These are phyloP conservation scores for Pseudonitzschia multistriata DNA, from an alignment of 108 stramenopile genomes.

Conservation along the genomic window DNA sequence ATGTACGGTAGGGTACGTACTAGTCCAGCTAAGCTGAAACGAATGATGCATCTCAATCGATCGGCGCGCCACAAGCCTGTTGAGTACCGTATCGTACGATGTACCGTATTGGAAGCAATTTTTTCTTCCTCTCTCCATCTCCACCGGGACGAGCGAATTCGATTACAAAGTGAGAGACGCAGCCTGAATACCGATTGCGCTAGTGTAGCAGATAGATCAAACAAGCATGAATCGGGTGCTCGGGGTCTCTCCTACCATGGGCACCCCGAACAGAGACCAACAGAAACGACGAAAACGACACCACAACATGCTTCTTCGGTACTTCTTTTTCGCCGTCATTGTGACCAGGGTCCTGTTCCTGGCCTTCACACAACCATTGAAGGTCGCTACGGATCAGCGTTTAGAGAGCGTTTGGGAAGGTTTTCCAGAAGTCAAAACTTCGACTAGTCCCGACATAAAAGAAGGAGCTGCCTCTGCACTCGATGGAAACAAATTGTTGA, in stretches of 20 bases:
- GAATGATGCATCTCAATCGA: too few relatives aligned
- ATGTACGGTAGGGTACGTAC: too few relatives aligned
- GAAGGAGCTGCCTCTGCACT: neutral
- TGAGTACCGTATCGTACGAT: too few relatives aligned
- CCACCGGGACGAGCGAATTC: too few relatives aligned
- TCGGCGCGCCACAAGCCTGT: too few relatives aligned
- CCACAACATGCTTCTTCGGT: neutral
- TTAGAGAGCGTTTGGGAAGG: neutral
- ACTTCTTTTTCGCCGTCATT: neutral
- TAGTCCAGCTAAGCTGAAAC: too few relatives aligned
- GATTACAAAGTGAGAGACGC: too few relatives aligned
- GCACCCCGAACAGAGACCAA: neutral
- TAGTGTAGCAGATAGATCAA: too few relatives aligned
- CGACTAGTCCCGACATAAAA: neutral
- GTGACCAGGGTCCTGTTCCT: neutral
- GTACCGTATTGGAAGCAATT: too few relatives aligned
- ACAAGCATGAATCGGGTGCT: neutral
- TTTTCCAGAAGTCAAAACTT: neutral
- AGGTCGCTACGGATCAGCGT: neutral
- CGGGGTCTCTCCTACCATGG: neutral
- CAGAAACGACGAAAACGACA: neutral
- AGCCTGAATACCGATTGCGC: too few relatives aligned
- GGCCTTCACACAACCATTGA: neutral
- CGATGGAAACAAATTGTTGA: constrained; percentile 4
- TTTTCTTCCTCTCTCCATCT: too few relatives aligned